These are phyloP conservation scores for Fusarium tupiense DNA, from an alignment of 2,329 filamentous ascomycete species.

Conservation along the genomic window DNA sequence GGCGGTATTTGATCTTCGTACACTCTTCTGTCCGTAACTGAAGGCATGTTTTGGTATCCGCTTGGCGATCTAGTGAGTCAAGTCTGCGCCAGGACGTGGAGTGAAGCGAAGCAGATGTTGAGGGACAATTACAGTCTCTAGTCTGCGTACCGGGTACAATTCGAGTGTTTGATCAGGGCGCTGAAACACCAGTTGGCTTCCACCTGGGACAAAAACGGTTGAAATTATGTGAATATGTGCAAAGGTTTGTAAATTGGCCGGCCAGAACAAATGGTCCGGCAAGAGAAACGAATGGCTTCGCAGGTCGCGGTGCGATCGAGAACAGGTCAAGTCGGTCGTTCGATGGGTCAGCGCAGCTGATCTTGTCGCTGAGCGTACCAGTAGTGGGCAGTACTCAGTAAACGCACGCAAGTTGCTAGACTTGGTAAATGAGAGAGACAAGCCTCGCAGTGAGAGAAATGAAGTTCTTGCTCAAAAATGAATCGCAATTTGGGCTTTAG, in stretches of 20 bases:
- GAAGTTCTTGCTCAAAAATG: slow-evolving; percentile 10
- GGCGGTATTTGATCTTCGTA: slow-evolving; percentile 78
- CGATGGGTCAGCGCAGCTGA: slow-evolving; percentile 45
- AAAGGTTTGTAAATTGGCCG: slow-evolving; percentile 26
- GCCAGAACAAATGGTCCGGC: slow-evolving; percentile 9
- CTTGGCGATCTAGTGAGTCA: not conserved
- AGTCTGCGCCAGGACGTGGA: slow-evolving; percentile 1
- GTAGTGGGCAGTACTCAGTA: slow-evolving; percentile 26
- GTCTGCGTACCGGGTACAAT: slow-evolving; percentile 7
- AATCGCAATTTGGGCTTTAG: slow-evolving; percentile 18
- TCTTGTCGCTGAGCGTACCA: slow-evolving; percentile 38
- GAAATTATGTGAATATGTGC: slow-evolving; percentile 36
- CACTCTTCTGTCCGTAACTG: slow-evolving; percentile 67
- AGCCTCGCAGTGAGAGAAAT: slow-evolving; percentile 14
- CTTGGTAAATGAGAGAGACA: slow-evolving; percentile 22
- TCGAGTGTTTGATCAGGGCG: slow-evolving; percentile 5
- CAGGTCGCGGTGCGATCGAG: slow-evolving; percentile 31
- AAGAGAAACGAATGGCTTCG: slow-evolving; percentile 39
- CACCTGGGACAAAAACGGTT: slow-evolving; percentile 33
- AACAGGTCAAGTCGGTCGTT: slow-evolving; percentile 36
- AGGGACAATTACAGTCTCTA: slow-evolving; percentile 2
- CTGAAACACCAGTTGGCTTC: slow-evolving; percentile 33
- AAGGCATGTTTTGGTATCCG: slow-evolving; percentile 62
- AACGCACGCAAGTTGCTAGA: slow-evolving; percentile 20
- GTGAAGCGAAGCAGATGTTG: not conserved